phyloP scores from a whole-genome alignment of 768 basidiomycete species.

The Gloeopeniophorella convolvens region DNA sequence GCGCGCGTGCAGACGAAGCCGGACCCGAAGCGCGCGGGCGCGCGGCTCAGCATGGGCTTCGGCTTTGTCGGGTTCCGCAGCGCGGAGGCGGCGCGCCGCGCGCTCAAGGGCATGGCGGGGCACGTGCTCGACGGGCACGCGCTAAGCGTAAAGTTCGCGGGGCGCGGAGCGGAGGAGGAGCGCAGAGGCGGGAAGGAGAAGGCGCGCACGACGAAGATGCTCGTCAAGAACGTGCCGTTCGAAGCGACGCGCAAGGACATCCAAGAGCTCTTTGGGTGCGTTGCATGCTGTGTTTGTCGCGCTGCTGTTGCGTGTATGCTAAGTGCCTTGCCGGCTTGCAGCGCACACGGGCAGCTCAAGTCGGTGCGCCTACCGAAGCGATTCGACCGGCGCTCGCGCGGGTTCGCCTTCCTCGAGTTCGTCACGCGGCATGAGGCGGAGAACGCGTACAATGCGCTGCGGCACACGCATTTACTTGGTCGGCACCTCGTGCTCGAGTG shows the following conservation, averaged over 20 bases:
- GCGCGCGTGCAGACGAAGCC: constrained; percentile 89
- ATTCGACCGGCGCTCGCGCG: constrained; percentile 81
- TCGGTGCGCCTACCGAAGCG: constrained; percentile 91
- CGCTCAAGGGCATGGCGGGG: constrained; percentile 70
- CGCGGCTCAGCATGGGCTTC: constrained; percentile 87
- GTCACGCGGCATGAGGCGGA: constrained; percentile 85
- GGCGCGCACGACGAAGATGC: constrained; percentile 80
- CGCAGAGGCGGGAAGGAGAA: constrained; percentile 32
- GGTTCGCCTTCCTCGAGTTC: constrained; percentile 97
- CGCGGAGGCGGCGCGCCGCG: constrained; percentile 63
- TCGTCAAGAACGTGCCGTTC: constrained; percentile 98
- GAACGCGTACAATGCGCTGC: constrained; percentile 76
- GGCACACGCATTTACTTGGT: constrained; percentile 93
- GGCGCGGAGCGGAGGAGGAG: constrained; percentile 60
- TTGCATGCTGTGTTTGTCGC: constrained; percentile 16
- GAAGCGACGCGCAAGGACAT: constrained; percentile 93
- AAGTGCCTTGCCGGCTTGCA: constrained; percentile 27
- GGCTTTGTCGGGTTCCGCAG: constrained; percentile 92
- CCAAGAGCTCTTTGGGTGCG: constrained; percentile 80
- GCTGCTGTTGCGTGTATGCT: neutral
- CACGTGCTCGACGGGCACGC: constrained; percentile 84
- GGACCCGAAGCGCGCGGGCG: constrained; percentile 62
- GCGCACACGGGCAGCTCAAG: constrained; percentile 88
- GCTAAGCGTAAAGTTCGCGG: constrained; percentile 79
- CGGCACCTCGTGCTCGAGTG: constrained; percentile 93